Conservation (phyloP, 2,329 filamentous ascomycete species). For the Claviceps spartinae region DNA sequence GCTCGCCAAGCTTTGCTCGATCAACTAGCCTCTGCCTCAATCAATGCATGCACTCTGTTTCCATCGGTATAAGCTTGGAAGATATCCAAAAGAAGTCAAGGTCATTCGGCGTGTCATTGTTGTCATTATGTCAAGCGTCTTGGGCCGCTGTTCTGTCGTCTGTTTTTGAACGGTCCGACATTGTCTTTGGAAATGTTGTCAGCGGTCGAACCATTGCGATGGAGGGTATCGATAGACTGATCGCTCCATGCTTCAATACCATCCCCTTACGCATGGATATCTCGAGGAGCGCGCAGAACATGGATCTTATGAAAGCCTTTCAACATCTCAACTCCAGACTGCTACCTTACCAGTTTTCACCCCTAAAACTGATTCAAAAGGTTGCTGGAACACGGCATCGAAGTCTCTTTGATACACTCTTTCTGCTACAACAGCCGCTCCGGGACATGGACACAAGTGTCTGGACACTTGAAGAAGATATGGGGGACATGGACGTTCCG, state of each 20-base stretch:
- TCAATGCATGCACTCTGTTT: conserved; percentile 16
- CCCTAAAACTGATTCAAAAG: conserved; percentile 57
- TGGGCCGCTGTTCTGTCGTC: conserved; percentile 55
- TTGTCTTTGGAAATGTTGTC: conserved; percentile 81
- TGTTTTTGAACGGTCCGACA: conserved; percentile 42
- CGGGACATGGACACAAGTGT: conserved; percentile 40
- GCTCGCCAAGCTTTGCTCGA: conserved; percentile 15
- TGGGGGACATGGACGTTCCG: conserved; percentile 58
- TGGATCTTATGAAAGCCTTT: conserved; percentile 44
- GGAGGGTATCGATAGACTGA: conserved; percentile 52
- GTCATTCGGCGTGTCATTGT: conserved; percentile 43
- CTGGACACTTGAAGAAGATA: conserved; percentile 44
- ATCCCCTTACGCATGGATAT: conserved; percentile 55
- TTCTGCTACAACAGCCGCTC: conserved; percentile 60
- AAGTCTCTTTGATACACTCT: conserved; percentile 63
- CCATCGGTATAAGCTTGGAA: conserved; percentile 24
- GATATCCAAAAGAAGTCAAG: conserved; percentile 36
- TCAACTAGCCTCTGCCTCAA: conserved; percentile 10
- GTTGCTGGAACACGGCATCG: conserved; percentile 26
- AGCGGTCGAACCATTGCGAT: conserved; percentile 59
- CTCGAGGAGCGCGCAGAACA: conserved; percentile 31
- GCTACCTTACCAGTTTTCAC: conserved; percentile 58
- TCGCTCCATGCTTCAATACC: conserved; percentile 91
- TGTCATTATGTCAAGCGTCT: conserved; percentile 56
- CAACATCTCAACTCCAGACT: conserved; percentile 49